These are phyloP conservation scores for Claviceps citrina DNA, from an alignment of 2,329 filamentous ascomycete species.

Conservation along the genomic window DNA sequence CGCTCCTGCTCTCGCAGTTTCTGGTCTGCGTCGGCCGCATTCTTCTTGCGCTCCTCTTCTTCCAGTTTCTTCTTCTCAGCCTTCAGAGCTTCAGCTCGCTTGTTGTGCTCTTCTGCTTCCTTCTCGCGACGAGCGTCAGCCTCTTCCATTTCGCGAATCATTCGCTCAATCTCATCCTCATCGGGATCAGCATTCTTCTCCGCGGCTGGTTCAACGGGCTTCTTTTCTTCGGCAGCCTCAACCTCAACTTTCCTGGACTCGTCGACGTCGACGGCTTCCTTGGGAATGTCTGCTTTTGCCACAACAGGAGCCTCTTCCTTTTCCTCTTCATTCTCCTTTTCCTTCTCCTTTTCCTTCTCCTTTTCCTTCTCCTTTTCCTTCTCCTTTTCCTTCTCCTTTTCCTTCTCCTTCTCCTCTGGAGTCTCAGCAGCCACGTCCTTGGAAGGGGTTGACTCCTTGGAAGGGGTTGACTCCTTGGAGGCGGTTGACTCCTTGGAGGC, in stretches of 20 bases:
- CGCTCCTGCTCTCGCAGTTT: constrained; percentile 58
- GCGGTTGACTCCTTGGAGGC: constrained; percentile 10
- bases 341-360: constrained; percentile 10
- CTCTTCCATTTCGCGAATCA: constrained; percentile 48
- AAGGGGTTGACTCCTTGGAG: no score
- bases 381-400: constrained; percentile 9
- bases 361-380: constrained; percentile 10
- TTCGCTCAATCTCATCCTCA: constrained; percentile 43
- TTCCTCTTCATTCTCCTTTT: constrained; percentile 15
- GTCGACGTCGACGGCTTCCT: background rate
- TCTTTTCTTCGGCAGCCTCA: constrained; percentile 13
- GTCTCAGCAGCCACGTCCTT: constrained; percentile 18
- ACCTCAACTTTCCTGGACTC: constrained; percentile 1
- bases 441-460: constrained; percentile 9
- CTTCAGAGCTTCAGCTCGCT: constrained; percentile 31
- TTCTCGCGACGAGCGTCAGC: constrained; percentile 35
- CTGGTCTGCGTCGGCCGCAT: constrained; percentile 41
- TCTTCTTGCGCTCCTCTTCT: constrained; percentile 26
- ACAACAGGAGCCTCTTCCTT: constrained; percentile 3
- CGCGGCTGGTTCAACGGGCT: constrained; percentile 16
- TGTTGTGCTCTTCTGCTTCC: constrained; percentile 29
- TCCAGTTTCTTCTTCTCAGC: constrained; percentile 34
- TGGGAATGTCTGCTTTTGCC: constrained; percentile 1
- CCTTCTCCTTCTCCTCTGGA: constrained; percentile 12
- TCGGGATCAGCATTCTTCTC: constrained; percentile 22